A percentile compares a stretch with the other conserved stretches of the same genome.
Conservation (phyloP, 257 asterid genomes). For the Vinca minor region DNA sequence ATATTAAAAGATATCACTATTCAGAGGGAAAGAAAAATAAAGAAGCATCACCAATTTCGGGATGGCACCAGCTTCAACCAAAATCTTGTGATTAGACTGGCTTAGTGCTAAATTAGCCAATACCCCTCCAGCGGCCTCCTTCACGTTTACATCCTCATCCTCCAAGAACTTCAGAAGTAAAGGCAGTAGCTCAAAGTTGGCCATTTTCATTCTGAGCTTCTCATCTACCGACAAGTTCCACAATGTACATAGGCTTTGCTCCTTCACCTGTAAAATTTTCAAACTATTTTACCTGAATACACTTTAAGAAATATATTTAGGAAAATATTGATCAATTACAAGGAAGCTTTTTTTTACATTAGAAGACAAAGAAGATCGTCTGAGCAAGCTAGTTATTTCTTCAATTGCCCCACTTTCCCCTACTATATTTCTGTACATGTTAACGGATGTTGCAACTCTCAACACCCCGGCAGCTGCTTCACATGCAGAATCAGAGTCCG, state of each 20-base stretch:
- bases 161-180: constrained; percentile 55
- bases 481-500: constrained; percentile 58
- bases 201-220: constrained; percentile 45
- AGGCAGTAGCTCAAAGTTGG: constrained; percentile 51
- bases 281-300: constrained; percentile 22
- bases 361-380: constrained; percentile 48
- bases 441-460: constrained; percentile 50
- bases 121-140: constrained; percentile 68
- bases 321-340: neutral
- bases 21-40: neutral
- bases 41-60: constrained; percentile 61
- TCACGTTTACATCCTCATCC: constrained; percentile 58
- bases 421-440: constrained; percentile 53
- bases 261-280: constrained; percentile 58
- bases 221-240: constrained; percentile 83
- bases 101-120: constrained; percentile 60
- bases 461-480: constrained; percentile 89
- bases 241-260: constrained; percentile 59
- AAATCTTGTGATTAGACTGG: constrained; percentile 47
- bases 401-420: constrained; percentile 78
- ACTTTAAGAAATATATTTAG: constrained; percentile 11
- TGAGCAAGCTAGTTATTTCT: constrained; percentile 56
- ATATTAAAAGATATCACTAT: neutral
- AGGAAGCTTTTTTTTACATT: constrained; percentile 32
- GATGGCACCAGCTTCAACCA: constrained; percentile 74